phyloP scores from a whole-genome alignment of 441 rosid genomes.

The Bocquillonia castaneifolia region DNA sequence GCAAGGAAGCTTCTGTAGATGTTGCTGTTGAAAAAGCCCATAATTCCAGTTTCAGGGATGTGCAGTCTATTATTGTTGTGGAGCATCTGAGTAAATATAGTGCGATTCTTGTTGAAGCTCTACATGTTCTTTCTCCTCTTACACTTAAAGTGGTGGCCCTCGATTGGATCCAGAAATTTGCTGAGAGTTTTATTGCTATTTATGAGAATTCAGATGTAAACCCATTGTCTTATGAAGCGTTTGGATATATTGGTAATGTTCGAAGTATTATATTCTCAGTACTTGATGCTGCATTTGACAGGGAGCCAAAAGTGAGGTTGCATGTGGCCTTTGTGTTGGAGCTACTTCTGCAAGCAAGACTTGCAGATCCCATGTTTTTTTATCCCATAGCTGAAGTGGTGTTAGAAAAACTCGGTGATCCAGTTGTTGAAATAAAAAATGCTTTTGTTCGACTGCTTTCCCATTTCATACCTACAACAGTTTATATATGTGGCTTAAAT shows the following conservation, averaged over 20 bases:
- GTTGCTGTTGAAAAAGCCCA: slow-evolving; percentile 36
- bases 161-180: slow-evolving; percentile 71
- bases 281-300: slow-evolving; percentile 80
- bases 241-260: slow-evolving; percentile 38
- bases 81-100: slow-evolving; percentile 62
- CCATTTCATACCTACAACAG: slow-evolving; percentile 59
- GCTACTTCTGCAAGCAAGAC: slow-evolving; percentile 69
- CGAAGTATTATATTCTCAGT: slow-evolving; percentile 54
- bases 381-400: slow-evolving; percentile 55
- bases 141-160: slow-evolving; percentile 62
- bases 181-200: slow-evolving; percentile 54
- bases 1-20: slow-evolving; percentile 31
- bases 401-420: slow-evolving; percentile 88
- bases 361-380: slow-evolving; percentile 58
- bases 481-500: slow-evolving; percentile 54
- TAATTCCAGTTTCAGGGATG: slow-evolving; percentile 26
- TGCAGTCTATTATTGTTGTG: slow-evolving; percentile 40
- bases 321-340: slow-evolving; percentile 67
- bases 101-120: slow-evolving; percentile 52
- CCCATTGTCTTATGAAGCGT: slow-evolving; percentile 44
- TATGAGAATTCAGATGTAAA: slow-evolving; percentile 37
- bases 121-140: slow-evolving; percentile 64
- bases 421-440: slow-evolving; percentile 57
- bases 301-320: slow-evolving; percentile 80
- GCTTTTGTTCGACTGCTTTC: slow-evolving; percentile 71